Conservation (phyloP, 371 early-diverging fungal species). For the Mortierella sp. region DNA sequence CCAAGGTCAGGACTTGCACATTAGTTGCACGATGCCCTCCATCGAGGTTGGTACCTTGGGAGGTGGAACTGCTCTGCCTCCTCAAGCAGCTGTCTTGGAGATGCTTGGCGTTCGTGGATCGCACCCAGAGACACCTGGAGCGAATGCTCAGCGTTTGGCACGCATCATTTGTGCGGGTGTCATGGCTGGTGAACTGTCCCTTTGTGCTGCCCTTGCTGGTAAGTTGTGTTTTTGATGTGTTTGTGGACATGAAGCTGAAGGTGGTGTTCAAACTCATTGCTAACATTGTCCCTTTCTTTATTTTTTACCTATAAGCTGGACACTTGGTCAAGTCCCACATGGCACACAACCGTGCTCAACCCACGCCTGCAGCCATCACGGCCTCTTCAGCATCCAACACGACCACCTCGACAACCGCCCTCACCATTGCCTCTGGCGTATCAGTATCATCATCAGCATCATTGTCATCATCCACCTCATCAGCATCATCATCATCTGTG, state of each 20-base stretch:
- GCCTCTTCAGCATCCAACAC: conserved; percentile 15
- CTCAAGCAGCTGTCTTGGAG: conserved; percentile 91
- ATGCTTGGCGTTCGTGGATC: conserved; percentile 92
- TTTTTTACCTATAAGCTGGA: conserved; percentile 62
- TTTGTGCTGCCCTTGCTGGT: conserved; percentile 84
- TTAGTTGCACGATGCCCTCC: conserved; percentile 95
- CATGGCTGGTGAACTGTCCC: conserved; percentile 96
- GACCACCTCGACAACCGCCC: conserved; percentile 5
- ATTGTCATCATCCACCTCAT: conserved; percentile 18
- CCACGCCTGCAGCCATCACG: conserved; percentile 38
- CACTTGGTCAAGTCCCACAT: conserved; percentile 88
- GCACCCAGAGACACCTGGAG: conserved; percentile 85
- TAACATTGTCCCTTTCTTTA: background rate
- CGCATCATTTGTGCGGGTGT: conserved; percentile 92
- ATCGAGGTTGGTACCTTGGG: conserved; percentile 97
- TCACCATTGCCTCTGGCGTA: background rate
- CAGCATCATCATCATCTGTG: conserved; percentile 17
- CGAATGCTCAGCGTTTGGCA: conserved; percentile 89
- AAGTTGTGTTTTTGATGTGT: conserved; percentile 3
- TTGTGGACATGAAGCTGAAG: background rate
- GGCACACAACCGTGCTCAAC: conserved; percentile 78
- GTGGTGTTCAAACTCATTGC: background rate
- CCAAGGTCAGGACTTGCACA: conserved; percentile 80
- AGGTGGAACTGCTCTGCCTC: conserved; percentile 91
- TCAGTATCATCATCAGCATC: conserved; percentile 32